phyloP scores from a whole-genome alignment of 495 filamentous ascomycete genomes.

The Lichina pygmaea region DNA sequence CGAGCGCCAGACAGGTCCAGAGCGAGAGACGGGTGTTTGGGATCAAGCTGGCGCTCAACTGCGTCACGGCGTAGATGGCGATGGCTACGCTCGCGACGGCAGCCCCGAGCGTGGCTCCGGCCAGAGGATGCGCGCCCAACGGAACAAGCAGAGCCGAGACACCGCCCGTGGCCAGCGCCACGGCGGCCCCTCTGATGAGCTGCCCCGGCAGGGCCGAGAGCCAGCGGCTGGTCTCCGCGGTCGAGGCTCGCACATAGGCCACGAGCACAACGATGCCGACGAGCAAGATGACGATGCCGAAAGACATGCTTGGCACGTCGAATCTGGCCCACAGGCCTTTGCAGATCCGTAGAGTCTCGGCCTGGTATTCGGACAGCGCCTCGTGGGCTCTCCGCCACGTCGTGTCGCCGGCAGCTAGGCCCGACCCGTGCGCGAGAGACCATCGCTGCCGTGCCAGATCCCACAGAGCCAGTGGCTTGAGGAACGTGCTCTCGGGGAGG shows the following conservation, averaged over 20 bases:
- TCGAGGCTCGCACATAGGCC: slow-evolving; percentile 20
- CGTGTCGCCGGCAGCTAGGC: slow-evolving; percentile 10
- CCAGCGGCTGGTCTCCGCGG: background rate
- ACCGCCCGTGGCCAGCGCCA: slow-evolving; percentile 10
- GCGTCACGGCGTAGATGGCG: slow-evolving; percentile 7
- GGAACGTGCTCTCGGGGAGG: slow-evolving; percentile 22
- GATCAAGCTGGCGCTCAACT: slow-evolving; percentile 16
- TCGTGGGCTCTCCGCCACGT: slow-evolving; percentile 19
- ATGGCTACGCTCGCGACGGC: slow-evolving; percentile 15
- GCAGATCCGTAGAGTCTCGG: slow-evolving; percentile 52
- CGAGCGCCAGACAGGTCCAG: slow-evolving; percentile 65
- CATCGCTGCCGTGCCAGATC: slow-evolving; percentile 20
- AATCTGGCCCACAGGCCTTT: slow-evolving; percentile 76
- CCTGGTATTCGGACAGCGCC: slow-evolving; percentile 46
- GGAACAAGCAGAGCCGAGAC: slow-evolving; percentile 2
- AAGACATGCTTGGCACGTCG: slow-evolving; percentile 56
- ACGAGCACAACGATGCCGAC: slow-evolving; percentile 36
- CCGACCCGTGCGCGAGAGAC: slow-evolving; percentile 9
- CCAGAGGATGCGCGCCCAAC: background rate
- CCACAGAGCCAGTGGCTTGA: slow-evolving; percentile 33
- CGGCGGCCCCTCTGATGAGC: slow-evolving; percentile 12
- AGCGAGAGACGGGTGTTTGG: slow-evolving; percentile 46
- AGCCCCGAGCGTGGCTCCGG: slow-evolving; percentile 10
- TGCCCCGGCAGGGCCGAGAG: slow-evolving; percentile 14
- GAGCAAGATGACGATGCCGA: slow-evolving; percentile 46